Evolutionary conservation across 495 filamentous ascomycete species (phyloP), one percentile per base, ranked within the genome.

Genomic region (Trichoderma virens): DNA sequence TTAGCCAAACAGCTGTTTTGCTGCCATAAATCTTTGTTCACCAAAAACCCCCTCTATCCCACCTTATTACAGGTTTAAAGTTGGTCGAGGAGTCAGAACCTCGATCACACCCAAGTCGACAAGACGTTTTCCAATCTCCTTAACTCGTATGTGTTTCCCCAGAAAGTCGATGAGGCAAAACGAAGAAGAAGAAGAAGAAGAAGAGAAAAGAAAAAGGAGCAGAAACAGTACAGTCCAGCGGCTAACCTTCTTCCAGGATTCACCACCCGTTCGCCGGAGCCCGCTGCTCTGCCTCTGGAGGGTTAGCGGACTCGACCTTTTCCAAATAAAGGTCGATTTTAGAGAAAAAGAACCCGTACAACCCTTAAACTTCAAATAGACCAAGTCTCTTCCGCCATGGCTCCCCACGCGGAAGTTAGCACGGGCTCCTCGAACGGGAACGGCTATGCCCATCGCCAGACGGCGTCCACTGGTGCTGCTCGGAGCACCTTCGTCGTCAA

Each of bases 191-290:
- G n/a, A n/a, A n/a, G n/a, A n/a, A n/a, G n/a, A n/a, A n/a, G n/a
- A n/a, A n/a, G n/a, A n/a, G n/a, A n/a, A n/a, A n/a, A n/a, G n/a
- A n/a, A n/a, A n/a, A n/a, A n/a, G n/a, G n/a, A n/a, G n/a, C n/a
- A n/a, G n/a, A n/a, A 63, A 67, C 2, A 43, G 39, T 35, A 35
- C 18, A 59, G n/a, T n/a, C 45, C 18, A 28, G 34, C 9, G 32
- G 65, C 70, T 65, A 68, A 63, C 34, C 6, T n/a, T 14, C 9
- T 54, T 27, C 59, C 72, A 94, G 93, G 72, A 85, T 89, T 79
- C 93, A 98, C 82, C 90, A 98, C 86, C 92, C 92, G 81, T 96
- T 90, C 88, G 93, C 95, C 86, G 87, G 88, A 87, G 90, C 89
- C 87, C 91, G 91, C 83, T 93, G 93, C 85, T 89, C 91, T 85